phyloP scores from a whole-genome alignment of 805 yeast species.

The Wickerhamiella musiphila region DNA sequence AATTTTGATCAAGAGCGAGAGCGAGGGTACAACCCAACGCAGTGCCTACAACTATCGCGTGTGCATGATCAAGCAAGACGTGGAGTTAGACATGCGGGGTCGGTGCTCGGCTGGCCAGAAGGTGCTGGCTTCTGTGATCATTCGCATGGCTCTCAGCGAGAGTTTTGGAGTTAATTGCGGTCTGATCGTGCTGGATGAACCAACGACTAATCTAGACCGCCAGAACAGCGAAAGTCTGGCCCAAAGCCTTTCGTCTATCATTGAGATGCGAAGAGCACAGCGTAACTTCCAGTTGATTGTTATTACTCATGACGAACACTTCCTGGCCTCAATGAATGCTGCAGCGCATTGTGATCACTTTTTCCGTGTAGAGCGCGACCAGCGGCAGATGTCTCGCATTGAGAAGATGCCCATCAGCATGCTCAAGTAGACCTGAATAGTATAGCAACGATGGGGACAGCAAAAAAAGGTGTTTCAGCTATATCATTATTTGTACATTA shows the following conservation, averaged over 20 bases:
- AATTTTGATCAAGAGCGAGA: slow-evolving; percentile 71
- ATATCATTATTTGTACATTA: not conserved
- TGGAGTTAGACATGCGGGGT: slow-evolving; percentile 94
- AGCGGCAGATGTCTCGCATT: slow-evolving; percentile 64
- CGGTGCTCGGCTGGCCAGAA: slow-evolving; percentile 97
- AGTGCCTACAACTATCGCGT: slow-evolving; percentile 75
- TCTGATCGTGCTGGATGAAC: slow-evolving; percentile 91
- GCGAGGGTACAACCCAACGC: slow-evolving; percentile 35
- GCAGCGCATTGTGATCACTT: slow-evolving; percentile 72
- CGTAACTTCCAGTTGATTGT: slow-evolving; percentile 85
- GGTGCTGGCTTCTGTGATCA: slow-evolving; percentile 80
- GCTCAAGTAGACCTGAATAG: slow-evolving; percentile 1
- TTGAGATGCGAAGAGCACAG: slow-evolving; percentile 57
- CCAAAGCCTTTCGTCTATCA: slow-evolving; percentile 53
- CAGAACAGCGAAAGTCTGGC: slow-evolving; percentile 85
- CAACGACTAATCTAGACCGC: slow-evolving; percentile 85
- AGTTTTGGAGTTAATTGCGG: slow-evolving; percentile 93
- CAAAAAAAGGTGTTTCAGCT: not conserved
- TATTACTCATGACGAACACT: slow-evolving; percentile 91
- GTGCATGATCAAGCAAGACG: slow-evolving; percentile 83
- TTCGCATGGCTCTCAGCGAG: slow-evolving; percentile 82
- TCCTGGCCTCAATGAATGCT: slow-evolving; percentile 72
- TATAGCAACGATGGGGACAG: not conserved
- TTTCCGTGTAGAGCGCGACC: slow-evolving; percentile 65
- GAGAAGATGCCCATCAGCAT: slow-evolving; percentile 26